Conservation (phyloP, 2,329 filamentous ascomycete genomes). For the Pestalotiopsis sp. region DNA sequence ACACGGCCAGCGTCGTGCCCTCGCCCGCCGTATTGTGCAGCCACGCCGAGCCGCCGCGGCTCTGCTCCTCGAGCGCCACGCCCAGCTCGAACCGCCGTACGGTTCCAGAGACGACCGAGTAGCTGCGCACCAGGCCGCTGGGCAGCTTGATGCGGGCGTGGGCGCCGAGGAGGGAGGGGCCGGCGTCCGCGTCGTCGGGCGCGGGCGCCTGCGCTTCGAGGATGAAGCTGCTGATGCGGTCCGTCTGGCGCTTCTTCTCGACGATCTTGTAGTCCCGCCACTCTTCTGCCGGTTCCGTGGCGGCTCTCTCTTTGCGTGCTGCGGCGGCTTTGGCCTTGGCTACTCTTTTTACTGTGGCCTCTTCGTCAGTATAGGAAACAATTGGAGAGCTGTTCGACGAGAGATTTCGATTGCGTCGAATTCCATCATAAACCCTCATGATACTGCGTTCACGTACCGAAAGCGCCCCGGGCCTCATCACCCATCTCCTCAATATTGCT, state of each 20-base stretch:
- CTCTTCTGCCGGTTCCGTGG: slow-evolving; percentile 20
- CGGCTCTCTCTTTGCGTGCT: slow-evolving; percentile 21
- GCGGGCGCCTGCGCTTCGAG: slow-evolving; percentile 44
- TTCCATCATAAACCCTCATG: too few species aligned
- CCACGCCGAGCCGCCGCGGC: slow-evolving; percentile 63
- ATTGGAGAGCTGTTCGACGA: too few species aligned
- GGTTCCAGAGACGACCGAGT: slow-evolving; percentile 59
- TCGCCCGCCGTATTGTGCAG: slow-evolving; percentile 50
- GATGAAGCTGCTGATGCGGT: slow-evolving; percentile 50
- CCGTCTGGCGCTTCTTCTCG: slow-evolving; percentile 53
- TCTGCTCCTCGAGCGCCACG: slow-evolving; percentile 54
- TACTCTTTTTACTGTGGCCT: slow-evolving; percentile 38
- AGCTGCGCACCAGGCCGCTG: slow-evolving; percentile 57
- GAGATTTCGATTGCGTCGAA: too few species aligned
- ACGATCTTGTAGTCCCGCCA: slow-evolving; percentile 52
- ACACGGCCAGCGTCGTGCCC: slow-evolving; percentile 51
- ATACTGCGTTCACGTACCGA: slow-evolving; percentile 30
- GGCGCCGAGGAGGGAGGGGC: slow-evolving; percentile 40
- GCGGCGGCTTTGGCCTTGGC: slow-evolving; percentile 42
- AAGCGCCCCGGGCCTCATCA: slow-evolving; percentile 48
- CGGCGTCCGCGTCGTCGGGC: slow-evolving; percentile 27
- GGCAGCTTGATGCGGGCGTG: slow-evolving; percentile 60
- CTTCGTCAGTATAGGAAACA: neutral
- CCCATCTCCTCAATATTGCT: slow-evolving; percentile 52
- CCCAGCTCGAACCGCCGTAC: slow-evolving; percentile 54